These are phyloP conservation scores for Apiospora kogelbergensis DNA, from an alignment of 2,329 filamentous ascomycete genomes.

Conservation along the genomic window DNA sequence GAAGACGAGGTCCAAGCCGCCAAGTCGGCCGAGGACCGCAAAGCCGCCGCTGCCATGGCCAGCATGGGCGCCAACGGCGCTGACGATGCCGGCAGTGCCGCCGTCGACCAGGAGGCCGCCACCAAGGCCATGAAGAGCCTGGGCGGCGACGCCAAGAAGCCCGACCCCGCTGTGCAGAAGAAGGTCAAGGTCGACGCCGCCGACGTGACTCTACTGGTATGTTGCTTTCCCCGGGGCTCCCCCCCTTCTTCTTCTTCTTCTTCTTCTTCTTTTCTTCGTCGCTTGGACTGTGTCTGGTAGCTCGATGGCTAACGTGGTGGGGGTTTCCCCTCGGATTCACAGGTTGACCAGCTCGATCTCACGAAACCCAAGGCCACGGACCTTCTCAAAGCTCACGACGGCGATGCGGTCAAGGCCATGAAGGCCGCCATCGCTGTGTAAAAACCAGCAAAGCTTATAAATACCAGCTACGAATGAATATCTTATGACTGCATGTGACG, in stretches of 20 bases:
- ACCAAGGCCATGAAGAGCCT: slow-evolving; percentile 71
- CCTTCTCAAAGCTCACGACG: slow-evolving; percentile 69
- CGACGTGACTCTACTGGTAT: slow-evolving; percentile 69
- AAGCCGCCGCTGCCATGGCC: slow-evolving; percentile 72
- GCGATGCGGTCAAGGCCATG: slow-evolving; percentile 68
- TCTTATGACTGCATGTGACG: not conserved
- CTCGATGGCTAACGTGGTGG: not conserved
- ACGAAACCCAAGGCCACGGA: slow-evolving; percentile 73
- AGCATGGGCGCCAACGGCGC: slow-evolving; percentile 61
- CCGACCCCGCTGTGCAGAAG: slow-evolving; percentile 45
- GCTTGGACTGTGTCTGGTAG: not conserved
- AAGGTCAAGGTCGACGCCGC: slow-evolving; percentile 73
- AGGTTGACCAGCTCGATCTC: slow-evolving; percentile 72
- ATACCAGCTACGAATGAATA: not conserved
- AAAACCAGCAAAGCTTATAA: not conserved
- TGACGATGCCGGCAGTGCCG: slow-evolving; percentile 47
- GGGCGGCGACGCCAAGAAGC: slow-evolving; percentile 30
- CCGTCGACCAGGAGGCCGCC: slow-evolving; percentile 69
- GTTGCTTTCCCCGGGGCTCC: too few species aligned
- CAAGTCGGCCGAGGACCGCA: slow-evolving; percentile 74
- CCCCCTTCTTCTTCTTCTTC: not conserved
- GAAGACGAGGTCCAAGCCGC: slow-evolving; percentile 55
- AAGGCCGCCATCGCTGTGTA: slow-evolving; percentile 47
- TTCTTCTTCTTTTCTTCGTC: not conserved
- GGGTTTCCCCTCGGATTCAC: not conserved